Evolutionary conservation across 2,329 filamentous ascomycete genomes (phyloP).

Genomic region (Fusarium praegraminearum): DNA sequence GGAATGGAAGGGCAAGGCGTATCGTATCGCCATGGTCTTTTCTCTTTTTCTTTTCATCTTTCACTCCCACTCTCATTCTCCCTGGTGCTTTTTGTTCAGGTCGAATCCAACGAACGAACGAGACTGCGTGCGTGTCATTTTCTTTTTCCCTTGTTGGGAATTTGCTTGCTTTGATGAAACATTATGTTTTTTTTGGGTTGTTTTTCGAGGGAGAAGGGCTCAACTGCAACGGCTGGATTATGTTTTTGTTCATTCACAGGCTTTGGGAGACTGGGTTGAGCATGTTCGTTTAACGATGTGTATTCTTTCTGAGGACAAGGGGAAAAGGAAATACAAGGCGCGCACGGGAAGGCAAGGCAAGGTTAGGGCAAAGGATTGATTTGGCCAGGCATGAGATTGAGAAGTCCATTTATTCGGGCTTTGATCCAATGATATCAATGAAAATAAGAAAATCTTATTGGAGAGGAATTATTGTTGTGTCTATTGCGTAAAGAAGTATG

Average conservation of each 20-base stretch:
- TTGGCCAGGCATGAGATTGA: conserved; percentile 44
- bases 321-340: conserved; percentile 19
- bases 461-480: conserved; percentile 14
- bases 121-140: conserved; percentile 46
- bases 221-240: conserved; percentile 46
- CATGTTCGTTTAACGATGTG: conserved; percentile 46
- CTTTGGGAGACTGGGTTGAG: conserved; percentile 42
- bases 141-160: conserved; percentile 32
- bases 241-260: conserved; percentile 34
- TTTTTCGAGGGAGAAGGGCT: conserved; percentile 45
- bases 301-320: conserved; percentile 44
- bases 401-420: conserved; percentile 35
- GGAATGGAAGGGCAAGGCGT: conserved; percentile 41
- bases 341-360: conserved; percentile 34
- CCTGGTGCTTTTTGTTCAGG: conserved; percentile 30
- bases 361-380: conserved; percentile 37
- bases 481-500: not conserved
- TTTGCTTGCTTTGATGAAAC: conserved; percentile 46
- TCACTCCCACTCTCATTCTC: conserved; percentile 38
- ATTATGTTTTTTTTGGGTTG: conserved; percentile 43
- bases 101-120: conserved; percentile 42
- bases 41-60: conserved; percentile 35
- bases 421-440: conserved; percentile 47
- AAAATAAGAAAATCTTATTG: conserved; percentile 41
- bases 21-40: conserved; percentile 44